Percentiles rank a stretch among this genome's conserved stretches.
phyloP scores from a whole-genome alignment of 2,329 filamentous ascomycete genomes.

The Cordyceps fumosorosea region DNA sequence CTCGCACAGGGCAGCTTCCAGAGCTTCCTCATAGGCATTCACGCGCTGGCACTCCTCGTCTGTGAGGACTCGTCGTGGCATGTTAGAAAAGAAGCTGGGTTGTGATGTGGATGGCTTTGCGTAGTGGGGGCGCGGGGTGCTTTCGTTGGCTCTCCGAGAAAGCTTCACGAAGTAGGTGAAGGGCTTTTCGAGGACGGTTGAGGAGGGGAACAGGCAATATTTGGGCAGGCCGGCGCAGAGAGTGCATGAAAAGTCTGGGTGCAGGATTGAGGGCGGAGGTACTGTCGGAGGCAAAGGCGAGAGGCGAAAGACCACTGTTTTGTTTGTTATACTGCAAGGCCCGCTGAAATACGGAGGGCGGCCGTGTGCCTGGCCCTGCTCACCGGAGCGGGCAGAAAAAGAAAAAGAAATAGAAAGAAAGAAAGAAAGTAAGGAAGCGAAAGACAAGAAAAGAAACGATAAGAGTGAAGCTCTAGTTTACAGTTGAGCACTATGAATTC shows the following conservation, averaged over 20 bases:
- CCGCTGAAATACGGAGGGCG: too few species aligned
- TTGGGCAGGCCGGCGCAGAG: not conserved
- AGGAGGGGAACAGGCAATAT: not conserved
- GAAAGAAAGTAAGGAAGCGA: too few species aligned
- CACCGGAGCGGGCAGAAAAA: too few species aligned
- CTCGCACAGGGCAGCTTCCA: not conserved
- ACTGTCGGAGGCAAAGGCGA: not conserved
- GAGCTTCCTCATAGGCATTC: not conserved
- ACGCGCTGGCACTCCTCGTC: conserved; percentile 1
- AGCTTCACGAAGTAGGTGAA: not conserved
- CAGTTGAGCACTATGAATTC: too few species aligned
- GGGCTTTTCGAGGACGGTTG: not conserved
- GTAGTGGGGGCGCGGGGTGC: not conserved
- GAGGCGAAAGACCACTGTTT: too few species aligned
- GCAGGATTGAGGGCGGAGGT: too few species aligned
- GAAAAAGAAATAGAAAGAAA: too few species aligned
- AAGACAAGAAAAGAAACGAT: too few species aligned
- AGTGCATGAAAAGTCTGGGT: not conserved
- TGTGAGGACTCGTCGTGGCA: not conserved
- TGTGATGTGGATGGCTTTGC: not conserved
- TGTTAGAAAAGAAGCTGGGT: not conserved
- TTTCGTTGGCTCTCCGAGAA: not conserved
- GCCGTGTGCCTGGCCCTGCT: too few species aligned
- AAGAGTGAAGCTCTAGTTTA: too few species aligned
- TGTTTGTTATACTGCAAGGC: too few species aligned